Evolutionary conservation across 805 yeast genomes (phyloP).

Genomic region (Candida andamanensis): DNA sequence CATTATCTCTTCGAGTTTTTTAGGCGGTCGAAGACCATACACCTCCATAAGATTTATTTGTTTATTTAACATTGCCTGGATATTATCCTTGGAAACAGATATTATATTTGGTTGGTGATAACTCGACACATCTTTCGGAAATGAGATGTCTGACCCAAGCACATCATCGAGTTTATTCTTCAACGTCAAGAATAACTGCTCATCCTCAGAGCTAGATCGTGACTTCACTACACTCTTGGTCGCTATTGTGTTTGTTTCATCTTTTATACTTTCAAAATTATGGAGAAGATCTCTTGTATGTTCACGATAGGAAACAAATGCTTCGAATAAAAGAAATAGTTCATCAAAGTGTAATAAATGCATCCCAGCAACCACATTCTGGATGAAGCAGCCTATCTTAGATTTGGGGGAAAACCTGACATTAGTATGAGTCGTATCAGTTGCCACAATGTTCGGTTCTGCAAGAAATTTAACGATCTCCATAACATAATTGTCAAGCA

Average conservation of each 20-base stretch:
- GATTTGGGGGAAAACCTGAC: conserved; percentile 16
- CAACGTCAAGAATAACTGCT: conserved; percentile 12
- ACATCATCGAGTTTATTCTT: conserved; percentile 10
- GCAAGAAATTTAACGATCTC: conserved; percentile 2
- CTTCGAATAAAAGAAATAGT: conserved; percentile 23
- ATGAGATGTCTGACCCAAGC: conserved; percentile 6
- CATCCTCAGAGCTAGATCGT: conserved; percentile 10
- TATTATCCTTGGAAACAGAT: conserved; percentile 47
- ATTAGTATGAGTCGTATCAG: neutral
- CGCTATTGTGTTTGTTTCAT: neutral
- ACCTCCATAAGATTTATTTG: conserved; percentile 51
- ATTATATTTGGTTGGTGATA: conserved; percentile 13
- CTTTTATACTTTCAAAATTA: conserved; percentile 6
- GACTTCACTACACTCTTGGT: neutral
- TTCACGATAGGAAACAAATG: conserved; percentile 32
- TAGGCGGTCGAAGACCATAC: conserved; percentile 47
- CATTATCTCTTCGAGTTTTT: conserved; percentile 37
- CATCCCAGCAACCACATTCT: conserved; percentile 26
- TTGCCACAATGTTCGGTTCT: conserved; percentile 1
- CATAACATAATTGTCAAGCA: conserved; percentile 24
- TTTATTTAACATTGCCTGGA: conserved; percentile 44
- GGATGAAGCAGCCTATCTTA: conserved; percentile 28
- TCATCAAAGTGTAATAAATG: conserved; percentile 36
- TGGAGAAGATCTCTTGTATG: conserved; percentile 18
- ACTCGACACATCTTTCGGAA: conserved; percentile 3